phyloP scores from a whole-genome alignment of 345 rosid genomes.

The Nephelium lappaceum region DNA sequence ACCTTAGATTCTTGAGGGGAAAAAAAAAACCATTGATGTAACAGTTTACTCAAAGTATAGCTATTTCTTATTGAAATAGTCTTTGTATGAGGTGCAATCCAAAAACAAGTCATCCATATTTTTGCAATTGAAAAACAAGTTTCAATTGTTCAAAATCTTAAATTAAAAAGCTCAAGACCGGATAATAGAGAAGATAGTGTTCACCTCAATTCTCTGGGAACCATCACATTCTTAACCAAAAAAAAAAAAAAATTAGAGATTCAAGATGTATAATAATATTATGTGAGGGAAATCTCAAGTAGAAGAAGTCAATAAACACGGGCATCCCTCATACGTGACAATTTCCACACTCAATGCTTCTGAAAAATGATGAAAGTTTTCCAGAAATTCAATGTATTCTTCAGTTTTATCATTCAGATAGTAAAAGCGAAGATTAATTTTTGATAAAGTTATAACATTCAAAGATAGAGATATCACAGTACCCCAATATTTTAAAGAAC shows the following conservation, averaged over 20 bases:
- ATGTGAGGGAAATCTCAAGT: no score
- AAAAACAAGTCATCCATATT: background rate
- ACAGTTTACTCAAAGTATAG: no score
- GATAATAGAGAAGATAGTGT: background rate
- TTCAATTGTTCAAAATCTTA: rapidly evolving
- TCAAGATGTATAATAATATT: no score
- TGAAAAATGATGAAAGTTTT: background rate
- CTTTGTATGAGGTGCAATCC: conserved; percentile 6
- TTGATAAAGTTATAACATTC: background rate
- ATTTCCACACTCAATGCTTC: background rate
- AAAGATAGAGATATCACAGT: background rate
- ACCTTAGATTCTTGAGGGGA: no score
- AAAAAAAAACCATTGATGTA: no score
- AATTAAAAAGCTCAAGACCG: background rate
- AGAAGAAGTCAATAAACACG: no score
- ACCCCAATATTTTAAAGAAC: background rate
- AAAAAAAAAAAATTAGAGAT: background rate
- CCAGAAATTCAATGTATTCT: background rate
- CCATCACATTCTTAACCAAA: background rate
- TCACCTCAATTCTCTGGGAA: background rate
- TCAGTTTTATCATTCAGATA: background rate
- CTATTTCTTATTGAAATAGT: background rate
- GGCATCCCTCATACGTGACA: background rate
- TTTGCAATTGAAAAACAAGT: background rate
- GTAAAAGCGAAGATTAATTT: background rate